Evolutionary conservation across 2,329 filamentous ascomycete species (phyloP).

Genomic region (Blastomyces percursus): DNA sequence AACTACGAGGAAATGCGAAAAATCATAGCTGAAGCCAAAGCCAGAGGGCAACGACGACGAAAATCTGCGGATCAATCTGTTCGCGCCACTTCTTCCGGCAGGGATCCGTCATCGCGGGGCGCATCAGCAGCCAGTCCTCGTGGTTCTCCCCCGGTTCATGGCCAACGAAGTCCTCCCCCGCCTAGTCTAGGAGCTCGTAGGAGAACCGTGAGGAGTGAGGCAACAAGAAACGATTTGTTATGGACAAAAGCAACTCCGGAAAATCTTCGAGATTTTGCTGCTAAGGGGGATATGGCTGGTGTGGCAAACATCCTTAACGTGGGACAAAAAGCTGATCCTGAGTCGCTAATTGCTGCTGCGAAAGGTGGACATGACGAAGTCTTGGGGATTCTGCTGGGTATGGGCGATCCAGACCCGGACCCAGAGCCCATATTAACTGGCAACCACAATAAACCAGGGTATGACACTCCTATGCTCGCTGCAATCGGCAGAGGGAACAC

Average conservation of each 20-base stretch:
- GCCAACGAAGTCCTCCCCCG: conserved; percentile 28
- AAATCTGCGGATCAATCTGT: conserved; percentile 34
- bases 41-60: conserved; percentile 41
- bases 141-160: conserved; percentile 31
- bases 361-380: conserved; percentile 84
- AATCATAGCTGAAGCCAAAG: conserved; percentile 53
- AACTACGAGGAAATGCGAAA: conserved; percentile 69
- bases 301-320: conserved; percentile 41
- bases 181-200: conserved; percentile 25
- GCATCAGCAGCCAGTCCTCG: conserved; percentile 37
- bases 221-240: conserved; percentile 39
- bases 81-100: conserved; percentile 19
- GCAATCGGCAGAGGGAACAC: conserved; percentile 84
- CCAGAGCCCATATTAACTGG: conserved; percentile 50
- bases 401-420: conserved; percentile 57
- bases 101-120: conserved; percentile 32
- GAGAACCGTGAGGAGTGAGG: conserved; percentile 40
- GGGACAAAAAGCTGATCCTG: conserved; percentile 56
- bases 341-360: conserved; percentile 81
- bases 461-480: conserved; percentile 84
- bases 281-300: conserved; percentile 40
- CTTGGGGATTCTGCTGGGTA: conserved; percentile 62
- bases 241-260: conserved; percentile 42
- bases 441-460: conserved; percentile 48
- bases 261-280: conserved; percentile 39